A percentile compares a stretch with the other conserved stretches of the same genome.
Conservation (phyloP, 129 eudicot species). For the Escallonia rubra region DNA sequence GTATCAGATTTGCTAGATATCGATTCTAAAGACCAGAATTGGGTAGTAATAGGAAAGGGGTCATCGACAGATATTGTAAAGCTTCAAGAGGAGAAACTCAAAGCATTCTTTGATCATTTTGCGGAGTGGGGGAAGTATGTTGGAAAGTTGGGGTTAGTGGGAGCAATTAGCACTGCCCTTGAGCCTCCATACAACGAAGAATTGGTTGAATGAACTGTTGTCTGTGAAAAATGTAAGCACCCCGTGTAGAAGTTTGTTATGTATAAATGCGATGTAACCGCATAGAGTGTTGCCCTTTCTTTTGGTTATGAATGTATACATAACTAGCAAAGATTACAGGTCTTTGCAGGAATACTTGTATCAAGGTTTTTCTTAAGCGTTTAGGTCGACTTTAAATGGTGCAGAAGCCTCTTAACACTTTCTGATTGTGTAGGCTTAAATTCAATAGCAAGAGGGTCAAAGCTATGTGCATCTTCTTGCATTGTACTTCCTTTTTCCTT, state of each 20-base stretch:
- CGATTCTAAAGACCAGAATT: constrained; percentile 18
- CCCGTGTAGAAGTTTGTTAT: constrained; percentile 34
- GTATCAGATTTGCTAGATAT: constrained; percentile 39
- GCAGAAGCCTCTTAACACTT: no score
- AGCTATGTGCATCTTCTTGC: no score
- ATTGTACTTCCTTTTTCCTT: no score
- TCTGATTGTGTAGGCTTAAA: no score
- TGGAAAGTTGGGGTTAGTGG: constrained; percentile 39
- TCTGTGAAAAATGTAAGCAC: constrained; percentile 47
- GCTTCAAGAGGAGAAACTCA: constrained; percentile 33
- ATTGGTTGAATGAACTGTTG: constrained; percentile 11
- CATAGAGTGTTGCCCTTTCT: constrained; percentile 9
- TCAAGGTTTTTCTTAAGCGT: no score
- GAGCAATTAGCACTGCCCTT: constrained; percentile 38
- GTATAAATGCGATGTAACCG: constrained; percentile 47
- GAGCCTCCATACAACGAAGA: constrained; percentile 45
- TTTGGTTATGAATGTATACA: background rate
- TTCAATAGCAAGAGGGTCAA: no score
- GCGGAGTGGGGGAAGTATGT: constrained; percentile 40
- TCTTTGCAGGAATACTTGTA: no score
- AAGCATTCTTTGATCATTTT: constrained; percentile 21
- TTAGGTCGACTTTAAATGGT: no score
- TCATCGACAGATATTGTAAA: constrained; percentile 31
- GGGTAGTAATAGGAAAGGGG: constrained; percentile 55
- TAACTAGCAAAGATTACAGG: background rate